Evolutionary conservation across 176 grass and related monocot species (phyloP), one percentile per base, ranked within the genome.

Genomic region (Phoenix dactylifera): DNA sequence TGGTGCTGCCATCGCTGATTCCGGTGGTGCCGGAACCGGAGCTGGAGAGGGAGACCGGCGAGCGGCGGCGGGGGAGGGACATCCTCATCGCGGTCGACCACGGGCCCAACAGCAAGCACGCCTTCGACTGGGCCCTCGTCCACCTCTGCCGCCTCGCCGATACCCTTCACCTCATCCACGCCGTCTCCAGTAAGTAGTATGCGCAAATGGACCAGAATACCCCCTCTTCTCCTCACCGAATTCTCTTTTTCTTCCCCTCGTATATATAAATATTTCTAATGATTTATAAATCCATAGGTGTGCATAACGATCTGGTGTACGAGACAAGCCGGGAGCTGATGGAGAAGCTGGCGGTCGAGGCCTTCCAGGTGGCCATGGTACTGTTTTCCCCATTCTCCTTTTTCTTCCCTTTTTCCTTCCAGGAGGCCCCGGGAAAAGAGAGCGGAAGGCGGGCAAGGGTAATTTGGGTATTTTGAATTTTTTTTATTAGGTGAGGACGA

Each of bases 111-210:
- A 83, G 82, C 73, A 89, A 77, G 65, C 85, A 95, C 68, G 89
- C 89, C 66, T 89, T 89, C 72, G 82, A 89, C 63, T 89, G 89
- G 89, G 73, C 76, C 65, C 76, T 95, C 73, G 70, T 64, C 32
- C 89, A 95, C 79, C 18, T 95, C 65, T 78, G 82, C 51, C 85
- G 85, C 73, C 74, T 89, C 44, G 89, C 85, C 67, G 85, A 95
- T 71, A 95, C 89, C 22, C 24, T 95, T 64, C 85, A 95, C 73
- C 73, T 95, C 49, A 69, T 95, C 69, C 85, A 86, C 54, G 85
- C 79, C 64, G 89, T 89, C 54, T 69, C 79, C 63, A 89, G 89
- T 89, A 78, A 80, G 84, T 26, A 7, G 1, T 30, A 30, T 30
- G 28, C 28, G 4, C 28, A 30, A 30, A 30, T 30, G 28, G 28